Evolutionary conservation across 306 rosid genomes (phyloP).

Genomic region (Pyrus betulifolia): DNA sequence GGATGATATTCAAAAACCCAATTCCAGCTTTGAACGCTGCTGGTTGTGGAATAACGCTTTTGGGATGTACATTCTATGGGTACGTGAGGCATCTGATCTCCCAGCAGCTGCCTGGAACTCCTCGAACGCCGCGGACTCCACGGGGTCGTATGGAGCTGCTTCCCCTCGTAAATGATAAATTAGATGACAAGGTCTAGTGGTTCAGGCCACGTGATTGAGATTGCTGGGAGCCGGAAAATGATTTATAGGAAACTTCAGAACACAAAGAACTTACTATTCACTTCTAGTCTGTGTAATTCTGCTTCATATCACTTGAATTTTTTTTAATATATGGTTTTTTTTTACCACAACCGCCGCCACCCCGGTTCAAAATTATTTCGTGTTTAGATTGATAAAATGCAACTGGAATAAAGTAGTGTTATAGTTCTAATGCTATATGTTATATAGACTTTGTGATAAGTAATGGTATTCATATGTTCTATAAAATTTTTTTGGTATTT

Average conservation of each 20-base stretch:
- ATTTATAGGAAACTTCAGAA: constrained; percentile 31
- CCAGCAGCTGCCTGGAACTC: constrained; percentile 66
- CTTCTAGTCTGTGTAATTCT: constrained; percentile 29
- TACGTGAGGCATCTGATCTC: constrained; percentile 76
- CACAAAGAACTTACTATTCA: constrained; percentile 18
- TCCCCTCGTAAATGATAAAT: constrained; percentile 93
- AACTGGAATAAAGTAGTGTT: too few relatives aligned
- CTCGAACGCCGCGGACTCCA: constrained; percentile 79
- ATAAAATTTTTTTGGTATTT: too few relatives aligned
- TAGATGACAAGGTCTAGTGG: constrained; percentile 67
- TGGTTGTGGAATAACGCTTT: constrained; percentile 83
- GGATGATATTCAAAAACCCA: constrained; percentile 90
- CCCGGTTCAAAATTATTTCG: too few relatives aligned
- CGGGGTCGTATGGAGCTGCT: constrained; percentile 70
- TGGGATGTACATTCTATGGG: constrained; percentile 94
- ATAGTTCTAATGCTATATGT: too few relatives aligned
- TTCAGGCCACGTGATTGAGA: constrained; percentile 11
- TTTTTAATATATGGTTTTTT: constrained; percentile 28
- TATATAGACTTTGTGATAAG: too few relatives aligned
- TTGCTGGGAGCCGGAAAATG: constrained; percentile 18
- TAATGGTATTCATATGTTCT: too few relatives aligned
- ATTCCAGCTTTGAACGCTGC: constrained; percentile 63
- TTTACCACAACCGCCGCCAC: too few relatives aligned
- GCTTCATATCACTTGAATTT: constrained; percentile 20
- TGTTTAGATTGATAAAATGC: too few relatives aligned